These are phyloP conservation scores for Hura crepitans DNA, from an alignment of 441 rosid genomes.

Conservation along the genomic window DNA sequence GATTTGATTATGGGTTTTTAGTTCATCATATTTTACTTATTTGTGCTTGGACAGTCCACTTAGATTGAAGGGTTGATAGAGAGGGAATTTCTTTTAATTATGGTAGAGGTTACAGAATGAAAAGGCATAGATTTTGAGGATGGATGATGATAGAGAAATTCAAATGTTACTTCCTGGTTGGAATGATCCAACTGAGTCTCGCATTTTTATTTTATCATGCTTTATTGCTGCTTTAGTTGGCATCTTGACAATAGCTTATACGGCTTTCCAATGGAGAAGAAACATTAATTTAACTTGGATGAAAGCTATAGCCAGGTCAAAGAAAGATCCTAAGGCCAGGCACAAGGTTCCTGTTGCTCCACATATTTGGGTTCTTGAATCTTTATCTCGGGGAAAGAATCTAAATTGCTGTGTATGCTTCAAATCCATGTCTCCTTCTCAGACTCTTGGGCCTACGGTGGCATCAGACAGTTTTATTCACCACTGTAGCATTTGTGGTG, in stretches of 20 bases:
- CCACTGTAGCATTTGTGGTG: slow-evolving; percentile 72
- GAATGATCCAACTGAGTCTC: slow-evolving; percentile 57
- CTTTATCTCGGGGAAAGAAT: slow-evolving; percentile 71
- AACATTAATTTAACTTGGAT: slow-evolving; percentile 88
- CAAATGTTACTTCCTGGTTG: slow-evolving; percentile 46
- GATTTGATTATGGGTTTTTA: background rate
- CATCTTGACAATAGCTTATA: slow-evolving; percentile 73
- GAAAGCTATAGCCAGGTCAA: slow-evolving; percentile 88
- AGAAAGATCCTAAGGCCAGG: slow-evolving; percentile 78
- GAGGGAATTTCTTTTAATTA: slow-evolving; percentile 7
- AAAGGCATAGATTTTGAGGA: slow-evolving; percentile 25
- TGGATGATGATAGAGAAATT: slow-evolving; percentile 63
- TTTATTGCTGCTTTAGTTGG: slow-evolving; percentile 74
- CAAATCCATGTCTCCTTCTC: slow-evolving; percentile 68
- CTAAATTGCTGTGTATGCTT: slow-evolving; percentile 85
- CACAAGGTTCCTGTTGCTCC: slow-evolving; percentile 64
- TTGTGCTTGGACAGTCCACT: background rate
- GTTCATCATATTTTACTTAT: background rate
- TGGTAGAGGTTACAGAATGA: slow-evolving; percentile 22
- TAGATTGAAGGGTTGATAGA: background rate
- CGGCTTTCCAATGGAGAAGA: slow-evolving; percentile 94
- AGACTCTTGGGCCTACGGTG: slow-evolving; percentile 49
- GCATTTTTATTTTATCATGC: slow-evolving; percentile 54
- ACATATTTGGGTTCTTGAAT: slow-evolving; percentile 65
- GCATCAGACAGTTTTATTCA: slow-evolving; percentile 57